Conservation (phyloP, 31 red algal species). For the Porphyra umbilicalis region DNA sequence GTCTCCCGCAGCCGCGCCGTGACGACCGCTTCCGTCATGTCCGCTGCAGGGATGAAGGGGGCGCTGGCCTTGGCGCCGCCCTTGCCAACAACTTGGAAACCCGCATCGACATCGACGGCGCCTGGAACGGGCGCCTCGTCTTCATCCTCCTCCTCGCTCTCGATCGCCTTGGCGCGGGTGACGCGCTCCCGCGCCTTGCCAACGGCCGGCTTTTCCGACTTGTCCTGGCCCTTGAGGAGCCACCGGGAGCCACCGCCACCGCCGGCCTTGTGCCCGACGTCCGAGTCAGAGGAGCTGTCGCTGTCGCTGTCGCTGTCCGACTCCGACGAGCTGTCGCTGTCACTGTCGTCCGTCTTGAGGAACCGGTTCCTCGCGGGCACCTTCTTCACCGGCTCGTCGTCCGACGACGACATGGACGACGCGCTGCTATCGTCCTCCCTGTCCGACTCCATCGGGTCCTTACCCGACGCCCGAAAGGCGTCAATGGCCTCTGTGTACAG, state of each 20-base stretch:
- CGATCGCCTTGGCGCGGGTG: background rate
- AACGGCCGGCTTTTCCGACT: constrained; percentile 2
- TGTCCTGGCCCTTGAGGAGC: constrained; percentile 10
- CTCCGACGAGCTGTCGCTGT: constrained; percentile 1
- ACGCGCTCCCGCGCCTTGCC: constrained; percentile 16
- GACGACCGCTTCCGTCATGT: constrained; percentile 75
- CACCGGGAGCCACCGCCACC: constrained; percentile 15
- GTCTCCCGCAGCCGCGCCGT: constrained; percentile 75
- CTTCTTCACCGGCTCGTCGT: constrained; percentile 2
- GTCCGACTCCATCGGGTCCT: constrained; percentile 42
- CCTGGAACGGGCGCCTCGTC: background rate
- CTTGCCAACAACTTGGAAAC: constrained; percentile 26
- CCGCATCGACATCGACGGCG: constrained; percentile 31
- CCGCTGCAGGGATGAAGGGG: constrained; percentile 56
- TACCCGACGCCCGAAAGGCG: constrained; percentile 54
- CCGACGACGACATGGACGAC: background rate
- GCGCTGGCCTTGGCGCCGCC: constrained; percentile 32
- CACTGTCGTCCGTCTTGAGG: constrained; percentile 2
- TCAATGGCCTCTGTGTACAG: constrained; percentile 62
- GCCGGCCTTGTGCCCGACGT: constrained; percentile 10
- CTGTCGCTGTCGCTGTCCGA: constrained; percentile 15
- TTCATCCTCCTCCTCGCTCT: constrained; percentile 30
- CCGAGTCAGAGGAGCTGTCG: constrained; percentile 15
- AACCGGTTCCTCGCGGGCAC: constrained; percentile 7
- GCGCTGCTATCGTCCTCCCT: constrained; percentile 13